A percentile compares a stretch with the other conserved stretches of the same genome.
Conservation (phyloP, 2,329 filamentous ascomycete species). For the Blastomyces emzantsi region DNA sequence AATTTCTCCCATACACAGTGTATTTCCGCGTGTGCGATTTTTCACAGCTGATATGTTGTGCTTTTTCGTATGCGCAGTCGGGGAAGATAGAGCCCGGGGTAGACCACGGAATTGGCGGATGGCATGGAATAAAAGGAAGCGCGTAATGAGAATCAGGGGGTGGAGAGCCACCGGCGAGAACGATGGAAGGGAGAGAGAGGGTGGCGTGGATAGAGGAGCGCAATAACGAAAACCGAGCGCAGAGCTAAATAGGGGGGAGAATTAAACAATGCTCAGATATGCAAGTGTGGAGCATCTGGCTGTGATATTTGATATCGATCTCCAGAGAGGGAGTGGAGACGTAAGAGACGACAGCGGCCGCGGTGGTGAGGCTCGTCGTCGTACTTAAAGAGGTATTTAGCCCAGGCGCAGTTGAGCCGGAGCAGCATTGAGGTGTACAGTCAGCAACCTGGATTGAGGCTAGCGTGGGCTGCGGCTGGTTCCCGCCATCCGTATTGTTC, state of each 20-base stretch:
- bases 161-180: background rate
- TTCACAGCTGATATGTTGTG: background rate
- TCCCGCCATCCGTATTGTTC: background rate
- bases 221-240: background rate
- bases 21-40: background rate
- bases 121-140: background rate
- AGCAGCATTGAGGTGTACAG: too few relatives aligned
- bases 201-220: background rate
- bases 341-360: background rate
- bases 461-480: background rate
- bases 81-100: background rate
- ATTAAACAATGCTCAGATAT: background rate
- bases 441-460: too few relatives aligned
- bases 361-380: background rate
- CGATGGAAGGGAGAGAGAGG: background rate
- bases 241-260: background rate
- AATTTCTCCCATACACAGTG: conserved; percentile 1
- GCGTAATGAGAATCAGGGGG: background rate
- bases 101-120: background rate
- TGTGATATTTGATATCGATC: background rate
- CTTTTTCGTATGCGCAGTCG: background rate
- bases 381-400: background rate
- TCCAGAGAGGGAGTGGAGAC: background rate
- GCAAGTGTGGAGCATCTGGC: background rate
- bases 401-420: too few relatives aligned